Percentiles rank a stretch among this genome's conserved stretches.
Conservation (phyloP, 2,329 filamentous ascomycete genomes). For the Pseudocercospora crystallina region DNA sequence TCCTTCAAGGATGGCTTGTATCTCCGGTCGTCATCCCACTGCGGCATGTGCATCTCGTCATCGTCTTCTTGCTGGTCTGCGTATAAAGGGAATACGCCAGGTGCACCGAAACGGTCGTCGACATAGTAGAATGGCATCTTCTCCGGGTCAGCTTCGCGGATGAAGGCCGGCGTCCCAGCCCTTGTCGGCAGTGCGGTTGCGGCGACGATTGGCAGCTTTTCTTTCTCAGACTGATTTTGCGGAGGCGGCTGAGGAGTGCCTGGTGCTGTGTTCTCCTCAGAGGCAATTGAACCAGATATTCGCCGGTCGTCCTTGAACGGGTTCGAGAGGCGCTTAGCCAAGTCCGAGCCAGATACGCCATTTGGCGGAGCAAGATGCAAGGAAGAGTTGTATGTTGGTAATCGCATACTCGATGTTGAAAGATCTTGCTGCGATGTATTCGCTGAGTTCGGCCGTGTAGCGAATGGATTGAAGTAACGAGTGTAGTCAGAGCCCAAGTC, state of each 20-base stretch:
- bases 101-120: slow-evolving; percentile 50
- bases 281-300: slow-evolving; percentile 29
- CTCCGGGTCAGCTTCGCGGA: slow-evolving; percentile 34
- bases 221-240: slow-evolving; percentile 13
- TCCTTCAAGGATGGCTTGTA: slow-evolving; percentile 46
- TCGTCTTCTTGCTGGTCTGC: slow-evolving; percentile 53
- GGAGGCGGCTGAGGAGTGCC: slow-evolving; percentile 20
- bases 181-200: slow-evolving; percentile 14
- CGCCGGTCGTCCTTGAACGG: slow-evolving; percentile 35
- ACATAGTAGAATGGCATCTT: slow-evolving; percentile 42
- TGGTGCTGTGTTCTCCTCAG: slow-evolving; percentile 23
- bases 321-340: slow-evolving; percentile 33
- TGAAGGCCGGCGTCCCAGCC: slow-evolving; percentile 29
- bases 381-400: slow-evolving; percentile 27
- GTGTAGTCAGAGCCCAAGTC: slow-evolving; percentile 40
- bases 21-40: slow-evolving; percentile 49
- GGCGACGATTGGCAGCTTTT: slow-evolving; percentile 14
- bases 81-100: slow-evolving; percentile 48
- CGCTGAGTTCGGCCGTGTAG: slow-evolving; percentile 34
- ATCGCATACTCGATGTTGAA: slow-evolving; percentile 13
- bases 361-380: slow-evolving; percentile 22
- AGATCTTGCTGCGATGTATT: slow-evolving; percentile 36
- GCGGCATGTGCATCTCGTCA: slow-evolving; percentile 56
- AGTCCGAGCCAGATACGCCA: slow-evolving; percentile 25
- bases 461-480: slow-evolving; percentile 41